A percentile compares a stretch with the other conserved stretches of the same genome.
These are phyloP conservation scores for Elongisporangium anandrum DNA, from an alignment of 352 stramenopile species.

Conservation along the genomic window DNA sequence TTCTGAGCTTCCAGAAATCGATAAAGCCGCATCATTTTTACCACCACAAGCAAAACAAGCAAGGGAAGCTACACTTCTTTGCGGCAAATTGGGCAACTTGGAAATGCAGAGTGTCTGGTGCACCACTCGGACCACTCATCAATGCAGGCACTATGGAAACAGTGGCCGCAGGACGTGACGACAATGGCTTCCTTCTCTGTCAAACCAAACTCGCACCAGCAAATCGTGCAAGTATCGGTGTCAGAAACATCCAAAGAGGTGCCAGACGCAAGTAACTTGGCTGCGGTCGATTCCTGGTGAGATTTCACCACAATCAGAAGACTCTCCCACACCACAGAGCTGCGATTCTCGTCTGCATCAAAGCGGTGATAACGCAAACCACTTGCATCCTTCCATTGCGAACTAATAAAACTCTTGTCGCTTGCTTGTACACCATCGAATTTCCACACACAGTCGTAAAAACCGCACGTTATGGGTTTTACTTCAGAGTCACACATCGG, in stretches of 20 bases:
- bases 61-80: too few relatives aligned
- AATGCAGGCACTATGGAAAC: constrained; percentile 11
- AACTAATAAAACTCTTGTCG: constrained; percentile 8
- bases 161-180: constrained; percentile 9
- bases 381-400: constrained; percentile 13
- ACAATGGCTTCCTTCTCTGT: neutral
- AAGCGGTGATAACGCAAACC: constrained; percentile 17
- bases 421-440: constrained; percentile 15
- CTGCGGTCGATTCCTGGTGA: neutral
- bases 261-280: neutral
- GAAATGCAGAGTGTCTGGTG: too few relatives aligned
- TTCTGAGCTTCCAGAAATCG: too few relatives aligned
- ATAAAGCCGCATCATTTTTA: too few relatives aligned
- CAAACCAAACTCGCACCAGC: neutral
- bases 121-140: too few relatives aligned
- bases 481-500: constrained; percentile 13
- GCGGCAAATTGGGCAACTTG: too few relatives aligned
- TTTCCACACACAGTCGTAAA: constrained; percentile 31
- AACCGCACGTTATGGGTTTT: constrained; percentile 17
- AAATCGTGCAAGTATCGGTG: neutral
- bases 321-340: constrained; percentile 14
- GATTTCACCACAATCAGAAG: constrained; percentile 13
- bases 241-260: neutral
- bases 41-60: too few relatives aligned
- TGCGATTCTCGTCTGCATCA: constrained; percentile 9